Conservation (phyloP, 1,139 yeast species). For the Hyphopichia wangnamkhiaoensis region DNA sequence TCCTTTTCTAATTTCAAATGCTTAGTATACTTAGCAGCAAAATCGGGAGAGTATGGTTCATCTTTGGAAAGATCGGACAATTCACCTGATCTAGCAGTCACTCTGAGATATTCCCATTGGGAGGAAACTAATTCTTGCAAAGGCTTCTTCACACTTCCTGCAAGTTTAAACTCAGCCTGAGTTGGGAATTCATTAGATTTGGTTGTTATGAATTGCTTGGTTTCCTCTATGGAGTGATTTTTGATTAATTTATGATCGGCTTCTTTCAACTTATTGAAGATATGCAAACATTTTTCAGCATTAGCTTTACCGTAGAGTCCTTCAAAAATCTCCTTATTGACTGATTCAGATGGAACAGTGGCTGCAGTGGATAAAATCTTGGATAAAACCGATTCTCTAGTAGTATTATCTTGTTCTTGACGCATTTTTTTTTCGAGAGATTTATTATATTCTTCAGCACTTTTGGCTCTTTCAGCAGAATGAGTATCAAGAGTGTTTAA, state of each 20-base stretch:
- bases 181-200: slow-evolving; percentile 39
- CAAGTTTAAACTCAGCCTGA: slow-evolving; percentile 39
- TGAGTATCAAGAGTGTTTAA: slow-evolving; percentile 31
- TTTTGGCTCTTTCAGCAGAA: slow-evolving; percentile 16
- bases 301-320: slow-evolving; percentile 23
- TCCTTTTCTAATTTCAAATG: slow-evolving; percentile 55
- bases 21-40: slow-evolving; percentile 54
- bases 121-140: slow-evolving; percentile 55
- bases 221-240: slow-evolving; percentile 19
- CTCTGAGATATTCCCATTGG: slow-evolving; percentile 52
- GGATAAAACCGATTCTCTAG: slow-evolving; percentile 48
- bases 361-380: slow-evolving; percentile 33
- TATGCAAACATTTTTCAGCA: slow-evolving; percentile 32
- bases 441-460: slow-evolving; percentile 27
- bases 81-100: slow-evolving; percentile 26
- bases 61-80: slow-evolving; percentile 28
- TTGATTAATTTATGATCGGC: slow-evolving; percentile 29
- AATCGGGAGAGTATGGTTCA: slow-evolving; percentile 53
- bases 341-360: slow-evolving; percentile 27
- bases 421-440: slow-evolving; percentile 34
- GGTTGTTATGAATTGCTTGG: slow-evolving; percentile 23
- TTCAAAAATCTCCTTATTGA: slow-evolving; percentile 21
- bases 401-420: slow-evolving; percentile 38
- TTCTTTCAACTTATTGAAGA: slow-evolving; percentile 28
- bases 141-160: slow-evolving; percentile 53